Evolutionary conservation across 1,284 basidiomycete genomes (phyloP).

Genomic region (Anthracocystis panici-leucophaei): DNA sequence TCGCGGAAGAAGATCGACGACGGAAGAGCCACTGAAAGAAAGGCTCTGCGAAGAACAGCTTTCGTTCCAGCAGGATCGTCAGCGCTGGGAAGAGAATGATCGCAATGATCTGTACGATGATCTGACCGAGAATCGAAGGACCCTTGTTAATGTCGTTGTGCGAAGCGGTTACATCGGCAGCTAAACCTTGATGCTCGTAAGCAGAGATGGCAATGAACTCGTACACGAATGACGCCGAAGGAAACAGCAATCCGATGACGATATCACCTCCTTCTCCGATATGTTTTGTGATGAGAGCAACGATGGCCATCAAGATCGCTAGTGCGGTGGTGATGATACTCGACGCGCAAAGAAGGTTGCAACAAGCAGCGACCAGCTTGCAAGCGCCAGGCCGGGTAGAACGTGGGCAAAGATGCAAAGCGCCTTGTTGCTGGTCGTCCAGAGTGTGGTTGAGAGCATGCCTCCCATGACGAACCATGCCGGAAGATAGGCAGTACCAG

Average conservation of each 20-base stretch:
- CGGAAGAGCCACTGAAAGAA: slow-evolving; percentile 66
- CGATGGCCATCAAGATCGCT: slow-evolving; percentile 77
- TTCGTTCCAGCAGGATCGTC: slow-evolving; percentile 75
- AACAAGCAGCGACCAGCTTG: slow-evolving; percentile 79
- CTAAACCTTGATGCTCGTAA: slow-evolving; percentile 75
- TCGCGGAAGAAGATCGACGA: slow-evolving; percentile 6
- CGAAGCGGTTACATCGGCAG: slow-evolving; percentile 74
- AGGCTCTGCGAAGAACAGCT: slow-evolving; percentile 76
- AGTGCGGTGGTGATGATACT: slow-evolving; percentile 78
- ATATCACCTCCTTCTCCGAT: slow-evolving; percentile 74
- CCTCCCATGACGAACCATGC: slow-evolving; percentile 77
- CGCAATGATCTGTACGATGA: slow-evolving; percentile 71
- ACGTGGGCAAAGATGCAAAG: slow-evolving; percentile 78
- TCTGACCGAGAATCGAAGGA: slow-evolving; percentile 74
- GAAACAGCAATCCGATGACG: slow-evolving; percentile 79
- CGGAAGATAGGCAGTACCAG: slow-evolving; percentile 73
- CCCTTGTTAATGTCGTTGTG: slow-evolving; percentile 66
- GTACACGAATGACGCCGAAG: slow-evolving; percentile 80
- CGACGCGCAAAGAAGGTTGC: slow-evolving; percentile 78
- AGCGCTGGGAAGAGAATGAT: slow-evolving; percentile 80
- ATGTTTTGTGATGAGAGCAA: slow-evolving; percentile 75
- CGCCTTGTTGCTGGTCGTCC: slow-evolving; percentile 75
- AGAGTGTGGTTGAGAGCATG: slow-evolving; percentile 78
- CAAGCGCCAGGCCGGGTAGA: slow-evolving; percentile 77
- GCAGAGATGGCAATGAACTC: slow-evolving; percentile 77